Conservation (phyloP, 805 yeast species). For the Spathaspora arborariae region DNA sequence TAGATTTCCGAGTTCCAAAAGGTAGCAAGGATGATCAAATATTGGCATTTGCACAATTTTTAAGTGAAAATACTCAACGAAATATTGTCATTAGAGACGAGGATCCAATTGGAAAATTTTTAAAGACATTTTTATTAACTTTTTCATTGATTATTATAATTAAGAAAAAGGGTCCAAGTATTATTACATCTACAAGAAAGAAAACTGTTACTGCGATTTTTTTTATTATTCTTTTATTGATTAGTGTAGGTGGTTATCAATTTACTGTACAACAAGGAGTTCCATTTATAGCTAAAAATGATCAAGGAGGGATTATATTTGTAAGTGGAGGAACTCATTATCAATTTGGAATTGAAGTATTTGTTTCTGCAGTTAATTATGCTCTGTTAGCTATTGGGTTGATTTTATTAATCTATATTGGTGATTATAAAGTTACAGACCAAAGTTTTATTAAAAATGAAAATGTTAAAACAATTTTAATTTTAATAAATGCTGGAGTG, state of each 20-base stretch:
- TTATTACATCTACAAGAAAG: slow-evolving; percentile 18
- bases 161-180: slow-evolving; percentile 43
- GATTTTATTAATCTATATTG: slow-evolving; percentile 38
- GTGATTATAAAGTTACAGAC: slow-evolving; percentile 22
- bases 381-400: slow-evolving; percentile 39
- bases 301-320: slow-evolving; percentile 47
- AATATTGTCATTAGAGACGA: slow-evolving; percentile 40
- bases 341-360: slow-evolving; percentile 69
- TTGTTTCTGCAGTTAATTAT: slow-evolving; percentile 51
- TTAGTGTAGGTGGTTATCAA: slow-evolving; percentile 57
- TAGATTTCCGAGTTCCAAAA: slow-evolving; percentile 34
- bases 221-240: slow-evolving; percentile 30
- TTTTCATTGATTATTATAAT: slow-evolving; percentile 43
- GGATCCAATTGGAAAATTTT: slow-evolving; percentile 39
- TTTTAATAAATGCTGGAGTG: slow-evolving; percentile 18
- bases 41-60: slow-evolving; percentile 49
- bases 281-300: slow-evolving; percentile 57
- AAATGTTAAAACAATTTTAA: slow-evolving; percentile 12
- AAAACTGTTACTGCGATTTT: slow-evolving; percentile 14
- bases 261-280: slow-evolving; percentile 57
- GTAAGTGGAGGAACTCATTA: slow-evolving; percentile 63
- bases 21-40: slow-evolving; percentile 33
- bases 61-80: slow-evolving; percentile 44
- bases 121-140: slow-evolving; percentile 43
- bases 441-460: slow-evolving; percentile 17